Base-by-base conservation (phyloP, 108 stramenopile genomes). In the Cyclotella atomus region DNA sequence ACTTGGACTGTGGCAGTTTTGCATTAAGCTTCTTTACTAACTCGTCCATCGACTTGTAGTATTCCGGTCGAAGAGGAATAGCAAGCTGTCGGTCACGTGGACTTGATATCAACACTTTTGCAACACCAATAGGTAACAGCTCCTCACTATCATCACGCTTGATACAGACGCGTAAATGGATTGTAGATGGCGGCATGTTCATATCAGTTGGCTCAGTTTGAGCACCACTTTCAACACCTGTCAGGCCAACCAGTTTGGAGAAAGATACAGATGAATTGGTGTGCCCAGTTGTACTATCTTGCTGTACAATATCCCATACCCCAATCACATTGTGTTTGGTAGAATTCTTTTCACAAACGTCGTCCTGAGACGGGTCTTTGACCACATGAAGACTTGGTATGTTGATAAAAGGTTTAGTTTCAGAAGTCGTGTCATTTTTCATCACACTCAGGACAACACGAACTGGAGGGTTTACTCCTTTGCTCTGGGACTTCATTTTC, bases 1-100 rank as follows among this genome's bases (percentile, higher is more conserved):
- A 57, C n/a, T 57, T 57, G 10, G 56, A 57, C 56, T 57, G 29
- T 0, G 56, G 56, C 10, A 30, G 56, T 57, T 57, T 57, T 3
- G 56, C 20, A 9, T 57, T 30, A 16, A 57, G 56, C 29, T 32
- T 57, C 29, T 57, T 57, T 12, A 30, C 20, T 10, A 57, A 30
- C 12, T 57, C 56, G 32, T 28, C 2, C 10, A 57, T 17, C 29
- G 56, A 57, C 56, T 57, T 57, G 56, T 32, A 57, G 30, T 57
- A 57, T 32, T 57, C 56, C 0, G 56, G 29, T 15, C 10, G 15
- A 1, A 57, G 29, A 57, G 56, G 56, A 16, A 57, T 1, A 16
- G 56, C 30, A 28, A 57, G 30, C n/a, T 57, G 29, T 1, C 29
- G 15, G 29, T 57, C 30, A 16, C 56, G 56, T 2, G 1, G 28